Percentiles rank a stretch among this genome's conserved stretches.
Evolutionary conservation across 768 basidiomycete genomes (phyloP).

Genomic region (Boletus eberwhitei): DNA sequence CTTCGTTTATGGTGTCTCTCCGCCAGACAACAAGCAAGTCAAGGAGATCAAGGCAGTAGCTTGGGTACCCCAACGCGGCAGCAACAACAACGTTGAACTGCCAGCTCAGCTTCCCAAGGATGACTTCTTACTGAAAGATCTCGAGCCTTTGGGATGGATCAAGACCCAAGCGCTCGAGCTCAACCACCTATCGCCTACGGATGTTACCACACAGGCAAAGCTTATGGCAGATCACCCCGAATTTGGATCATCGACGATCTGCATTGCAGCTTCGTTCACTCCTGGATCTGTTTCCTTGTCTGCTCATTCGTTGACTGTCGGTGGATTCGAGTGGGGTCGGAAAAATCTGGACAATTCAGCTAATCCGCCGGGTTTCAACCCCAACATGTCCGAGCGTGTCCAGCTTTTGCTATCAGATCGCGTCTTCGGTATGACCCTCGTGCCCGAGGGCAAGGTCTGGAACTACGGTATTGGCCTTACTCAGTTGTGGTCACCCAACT

Average conservation of each 20-base stretch:
- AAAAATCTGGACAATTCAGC: conserved; percentile 86
- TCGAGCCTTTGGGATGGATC: conserved; percentile 94
- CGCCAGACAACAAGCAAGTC: conserved; percentile 95
- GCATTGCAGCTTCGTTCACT: conserved; percentile 93
- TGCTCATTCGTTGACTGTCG: conserved; percentile 84
- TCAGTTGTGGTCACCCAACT: conserved; percentile 80
- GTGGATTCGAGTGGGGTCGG: conserved; percentile 97
- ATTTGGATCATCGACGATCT: conserved; percentile 92
- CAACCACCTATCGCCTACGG: conserved; percentile 86
- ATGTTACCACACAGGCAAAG: conserved; percentile 92
- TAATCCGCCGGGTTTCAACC: conserved; percentile 91
- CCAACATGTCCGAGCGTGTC: conserved; percentile 97
- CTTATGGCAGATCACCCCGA: conserved; percentile 96
- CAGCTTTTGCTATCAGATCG: conserved; percentile 92
- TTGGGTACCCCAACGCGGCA: conserved; percentile 98
- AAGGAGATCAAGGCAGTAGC: conserved; percentile 97
- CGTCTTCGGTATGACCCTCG: conserved; percentile 92
- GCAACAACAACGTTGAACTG: conserved; percentile 91
- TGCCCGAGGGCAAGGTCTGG: conserved; percentile 94
- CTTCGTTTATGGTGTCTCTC: conserved; percentile 89
- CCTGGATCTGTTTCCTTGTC: conserved; percentile 96
- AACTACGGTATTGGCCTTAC: conserved; percentile 95
- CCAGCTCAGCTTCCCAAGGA: conserved; percentile 89
- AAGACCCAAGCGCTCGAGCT: conserved; percentile 96
- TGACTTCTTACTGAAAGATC: conserved; percentile 90